Evolutionary conservation across 768 basidiomycete species (phyloP).

Genomic region (Lentinula raphanica): DNA sequence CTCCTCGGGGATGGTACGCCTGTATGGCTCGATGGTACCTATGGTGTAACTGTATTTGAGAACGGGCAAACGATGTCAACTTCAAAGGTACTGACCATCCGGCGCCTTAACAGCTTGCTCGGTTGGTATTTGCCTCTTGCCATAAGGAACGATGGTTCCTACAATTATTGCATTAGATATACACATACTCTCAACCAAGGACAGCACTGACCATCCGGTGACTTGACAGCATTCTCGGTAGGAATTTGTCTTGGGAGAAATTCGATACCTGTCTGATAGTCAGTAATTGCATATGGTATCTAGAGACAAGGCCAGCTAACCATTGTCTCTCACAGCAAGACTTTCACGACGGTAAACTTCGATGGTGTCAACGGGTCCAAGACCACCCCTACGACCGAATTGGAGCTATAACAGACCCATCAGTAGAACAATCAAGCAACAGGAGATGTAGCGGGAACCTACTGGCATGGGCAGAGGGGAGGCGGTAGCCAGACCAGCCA

Average conservation of each 20-base stretch:
- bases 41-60: slow-evolving; percentile 13
- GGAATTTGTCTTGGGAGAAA: slow-evolving; percentile 15
- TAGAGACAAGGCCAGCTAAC: neutral
- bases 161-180: too few relatives aligned
- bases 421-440: slow-evolving; percentile 16
- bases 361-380: slow-evolving; percentile 23
- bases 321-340: slow-evolving; percentile 2
- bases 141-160: slow-evolving; percentile 20
- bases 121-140: neutral
- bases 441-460: slow-evolving; percentile 12
- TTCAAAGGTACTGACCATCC: neutral
- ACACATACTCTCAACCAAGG: slow-evolving; percentile 5
- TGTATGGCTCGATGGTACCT: slow-evolving; percentile 25
- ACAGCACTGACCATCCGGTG: slow-evolving; percentile 27
- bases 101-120: neutral
- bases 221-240: slow-evolving; percentile 28
- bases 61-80: slow-evolving; percentile 17
- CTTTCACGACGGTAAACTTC: slow-evolving; percentile 1
- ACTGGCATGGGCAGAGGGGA: slow-evolving; percentile 36
- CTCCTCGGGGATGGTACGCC: neutral
- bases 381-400: slow-evolving; percentile 31
- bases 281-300: neutral
- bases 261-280: neutral
- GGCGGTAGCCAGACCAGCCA: slow-evolving; percentile 40
- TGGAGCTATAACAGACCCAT: slow-evolving; percentile 22